A percentile compares a stretch with the other conserved stretches of the same genome.
phyloP scores from a whole-genome alignment of 2,329 filamentous ascomycete species.

The Eutypella sp. region DNA sequence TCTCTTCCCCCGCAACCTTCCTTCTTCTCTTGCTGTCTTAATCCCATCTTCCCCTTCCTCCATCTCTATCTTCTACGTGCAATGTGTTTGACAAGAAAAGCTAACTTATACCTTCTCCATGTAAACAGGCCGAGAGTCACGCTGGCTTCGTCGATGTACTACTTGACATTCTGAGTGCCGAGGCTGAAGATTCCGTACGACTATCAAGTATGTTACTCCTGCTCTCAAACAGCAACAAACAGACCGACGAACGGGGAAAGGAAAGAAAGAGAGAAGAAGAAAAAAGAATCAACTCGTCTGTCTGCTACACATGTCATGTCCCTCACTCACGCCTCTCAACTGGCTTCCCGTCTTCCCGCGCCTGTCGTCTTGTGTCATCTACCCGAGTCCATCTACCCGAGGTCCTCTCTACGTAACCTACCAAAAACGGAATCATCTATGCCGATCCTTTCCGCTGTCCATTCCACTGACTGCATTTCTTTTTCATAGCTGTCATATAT shows the following conservation, averaged over 20 bases:
- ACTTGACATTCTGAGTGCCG: constrained; percentile 81
- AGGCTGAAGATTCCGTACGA: constrained; percentile 79
- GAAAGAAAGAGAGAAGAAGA: too few species aligned
- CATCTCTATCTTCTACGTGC: too few species aligned
- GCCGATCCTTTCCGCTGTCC: constrained; percentile 4
- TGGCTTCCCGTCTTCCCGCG: too few species aligned
- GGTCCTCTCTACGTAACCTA: not conserved
- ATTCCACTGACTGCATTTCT: constrained; percentile 8
- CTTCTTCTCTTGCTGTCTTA: not conserved
- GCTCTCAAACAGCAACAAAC: too few species aligned
- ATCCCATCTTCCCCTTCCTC: too few species aligned
- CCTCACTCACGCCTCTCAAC: too few species aligned
- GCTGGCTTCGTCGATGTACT: constrained; percentile 87
- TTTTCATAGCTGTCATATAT: constrained; percentile 77
- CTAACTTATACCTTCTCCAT: constrained; percentile 3
- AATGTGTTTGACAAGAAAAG: too few species aligned
- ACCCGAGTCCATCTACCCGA: constrained; percentile 18
- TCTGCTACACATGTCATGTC: too few species aligned
- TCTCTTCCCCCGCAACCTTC: not conserved
- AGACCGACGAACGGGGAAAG: too few species aligned
- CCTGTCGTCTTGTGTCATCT: constrained; percentile 16
- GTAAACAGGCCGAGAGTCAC: constrained; percentile 74
- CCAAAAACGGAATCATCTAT: not conserved
- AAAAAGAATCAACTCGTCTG: too few species aligned
- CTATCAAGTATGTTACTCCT: constrained; percentile 74